Conservation (phyloP, 176 grass and related monocot genomes). For the Chrysopogon serrulatus region DNA sequence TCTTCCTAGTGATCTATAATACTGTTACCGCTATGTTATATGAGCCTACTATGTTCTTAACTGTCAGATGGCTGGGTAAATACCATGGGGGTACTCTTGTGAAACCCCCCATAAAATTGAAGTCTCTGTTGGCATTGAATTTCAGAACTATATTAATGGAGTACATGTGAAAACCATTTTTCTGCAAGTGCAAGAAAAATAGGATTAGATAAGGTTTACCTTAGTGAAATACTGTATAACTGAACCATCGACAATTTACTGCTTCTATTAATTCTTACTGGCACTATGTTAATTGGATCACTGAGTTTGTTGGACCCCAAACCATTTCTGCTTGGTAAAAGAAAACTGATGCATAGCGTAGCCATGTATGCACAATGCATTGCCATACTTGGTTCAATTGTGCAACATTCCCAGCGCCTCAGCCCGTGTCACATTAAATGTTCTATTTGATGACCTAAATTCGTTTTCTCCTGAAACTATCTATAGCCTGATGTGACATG, state of each 20-base stretch:
- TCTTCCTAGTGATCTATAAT: neutral
- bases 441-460: constrained; percentile 1
- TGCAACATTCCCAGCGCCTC: neutral
- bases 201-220: neutral
- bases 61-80: neutral
- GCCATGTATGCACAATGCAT: neutral
- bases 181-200: neutral
- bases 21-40: neutral
- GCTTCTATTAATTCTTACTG: neutral
- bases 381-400: neutral
- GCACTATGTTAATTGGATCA: constrained; percentile 3
- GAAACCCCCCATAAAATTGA: neutral
- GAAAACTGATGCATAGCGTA: neutral
- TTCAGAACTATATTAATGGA: neutral
- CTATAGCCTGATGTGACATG: neutral
- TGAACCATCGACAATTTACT: neutral
- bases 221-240: neutral
- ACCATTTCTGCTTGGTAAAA: neutral
- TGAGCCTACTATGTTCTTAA: neutral
- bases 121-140: neutral
- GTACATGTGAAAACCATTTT: neutral
- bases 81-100: neutral
- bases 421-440: neutral
- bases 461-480: neutral
- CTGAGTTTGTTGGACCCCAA: neutral